Base-by-base conservation (phyloP, 345 rosid genomes). In the Bruguiera gymnorhiza region DNA sequence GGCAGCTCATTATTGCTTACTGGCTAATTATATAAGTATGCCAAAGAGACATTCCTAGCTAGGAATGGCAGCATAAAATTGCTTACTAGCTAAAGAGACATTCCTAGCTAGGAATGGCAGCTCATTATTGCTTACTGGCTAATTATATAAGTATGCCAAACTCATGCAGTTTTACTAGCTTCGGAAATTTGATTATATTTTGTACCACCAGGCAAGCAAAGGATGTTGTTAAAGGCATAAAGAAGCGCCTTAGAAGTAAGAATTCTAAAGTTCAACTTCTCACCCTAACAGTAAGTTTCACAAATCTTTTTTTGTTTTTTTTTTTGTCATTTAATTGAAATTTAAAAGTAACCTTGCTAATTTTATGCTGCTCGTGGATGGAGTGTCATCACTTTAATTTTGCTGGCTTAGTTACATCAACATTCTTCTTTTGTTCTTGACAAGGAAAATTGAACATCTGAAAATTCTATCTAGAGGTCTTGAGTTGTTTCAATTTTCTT, bases 181-280 rank as follows among this genome's bases (percentile, higher is more conserved):
- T 66, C 23, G 18, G 64, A 60, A 32, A 24, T 21, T 32, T 66
- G 54, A 37, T 18, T 50, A 60, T 5, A 30, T 26, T 65, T 65
- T 51, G 15, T 73, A 34, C 37, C 53, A 18, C 46, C 68, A 96
- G 99, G 81, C 97, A 90, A 89, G 96, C 96, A 39, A 96, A 89
- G 78, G 99, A 92, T 82, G 92, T 96, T 71, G 90, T 92, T 70
- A 96, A 88, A 86, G 99, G 99, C 67, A 76, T 92, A 58, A 96
- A 96, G 77, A 96, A 86, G 81, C 85, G 89, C 63, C 78, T 96
- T 60, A 89, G 90, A 72, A 96, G 97, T 77, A 90, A 79, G 89
- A 96, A 88, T 79, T 63, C 91, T 2, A 92, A 92, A 85, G 91
- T 92, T 86, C 99, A 96, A 71, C 95, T 96, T 73, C 97, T 96